These are phyloP conservation scores for Blyttiomyces sp. DNA, from an alignment of 371 early-diverging fungal genomes.

Conservation along the genomic window DNA sequence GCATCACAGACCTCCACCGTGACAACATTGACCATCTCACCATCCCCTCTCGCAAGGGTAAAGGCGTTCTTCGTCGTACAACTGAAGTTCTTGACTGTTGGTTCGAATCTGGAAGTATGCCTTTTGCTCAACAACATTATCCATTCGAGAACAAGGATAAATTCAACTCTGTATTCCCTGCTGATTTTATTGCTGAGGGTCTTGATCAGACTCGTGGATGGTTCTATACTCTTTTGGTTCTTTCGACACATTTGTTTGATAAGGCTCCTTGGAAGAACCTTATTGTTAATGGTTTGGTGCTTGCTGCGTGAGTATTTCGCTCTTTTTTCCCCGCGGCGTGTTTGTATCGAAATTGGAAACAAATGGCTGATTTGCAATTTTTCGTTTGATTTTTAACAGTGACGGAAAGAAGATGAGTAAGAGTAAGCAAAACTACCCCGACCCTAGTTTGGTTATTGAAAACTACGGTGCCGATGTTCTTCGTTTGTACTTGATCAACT, in stretches of 20 bases:
- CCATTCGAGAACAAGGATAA: slow-evolving; percentile 94
- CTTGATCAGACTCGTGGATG: slow-evolving; percentile 99
- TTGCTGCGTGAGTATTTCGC: slow-evolving; percentile 70
- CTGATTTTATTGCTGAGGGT: slow-evolving; percentile 99
- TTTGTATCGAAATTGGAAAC: too few species aligned
- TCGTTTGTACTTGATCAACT: slow-evolving; percentile 97
- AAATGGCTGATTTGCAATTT: neutral
- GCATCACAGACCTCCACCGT: slow-evolving; percentile 97
- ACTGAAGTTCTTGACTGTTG: slow-evolving; percentile 99
- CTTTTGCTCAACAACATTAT: slow-evolving; percentile 99
- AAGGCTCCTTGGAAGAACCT: slow-evolving; percentile 99
- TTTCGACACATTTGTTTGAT: slow-evolving; percentile 98
- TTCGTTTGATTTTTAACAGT: slow-evolving; percentile 22
- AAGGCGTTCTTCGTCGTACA: slow-evolving; percentile 87
- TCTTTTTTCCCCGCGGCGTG: too few species aligned
- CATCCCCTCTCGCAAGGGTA: slow-evolving; percentile 91
- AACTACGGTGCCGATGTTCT: slow-evolving; percentile 98
- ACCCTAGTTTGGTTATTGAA: slow-evolving; percentile 85
- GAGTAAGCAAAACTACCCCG: slow-evolving; percentile 99
- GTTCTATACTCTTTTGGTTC: slow-evolving; percentile 99
- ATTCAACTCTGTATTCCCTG: slow-evolving; percentile 93
- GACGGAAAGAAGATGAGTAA: slow-evolving; percentile 99
- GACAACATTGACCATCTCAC: slow-evolving; percentile 97
- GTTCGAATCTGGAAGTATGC: slow-evolving; percentile 91
- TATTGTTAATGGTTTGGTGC: slow-evolving; percentile 98